Base-by-base conservation (phyloP, 306 rosid genomes). In the Bauhinia variegata region DNA sequence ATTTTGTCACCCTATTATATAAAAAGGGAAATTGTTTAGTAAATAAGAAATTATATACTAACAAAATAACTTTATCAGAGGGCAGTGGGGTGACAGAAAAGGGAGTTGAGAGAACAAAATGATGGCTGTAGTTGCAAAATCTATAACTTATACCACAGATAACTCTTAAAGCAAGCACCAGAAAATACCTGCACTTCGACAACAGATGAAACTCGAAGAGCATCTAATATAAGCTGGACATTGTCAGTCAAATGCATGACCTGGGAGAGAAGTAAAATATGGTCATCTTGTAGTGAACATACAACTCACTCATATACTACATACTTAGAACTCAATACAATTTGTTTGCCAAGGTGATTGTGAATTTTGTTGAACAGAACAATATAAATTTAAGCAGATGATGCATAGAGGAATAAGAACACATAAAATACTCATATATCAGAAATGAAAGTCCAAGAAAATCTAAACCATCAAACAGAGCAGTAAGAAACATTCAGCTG, bases 121-220 rank as follows among this genome's bases (percentile, higher is more conserved):
- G 11, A 12, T 37, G 32, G 38, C 54, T 11, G 19, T 9, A 42
- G 11, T 54, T 16, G 14, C 33, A 55, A 71, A 56, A 39, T 57
- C 41, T 54, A 53, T 9, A 65, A 23, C 63, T 46, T 11, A 31
- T 31, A 44, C 14, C 13, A 59, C 36, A 23, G 28, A 23, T n/a
- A 23, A 23, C 28, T 23, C 28, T 12, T 12, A 64, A 59, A 13
- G 37, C 19, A 72, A 54, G 41, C 49, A 58, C 37, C 11, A 68
- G 46, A 70, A 66, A 55, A 37, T 78, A 93, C 99, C 92, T 85
- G 89, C 59, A 88, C 77, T 85, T 90, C 92, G 46, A 90, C 76
- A 15, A 71, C 54, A 30, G 56, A 70, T 33, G 99, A 89, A 61
- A 75, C 74, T 52, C 78, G 80, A 72, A 93, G 36, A 54, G 95